Base-by-base conservation (phyloP, 441 rosid genomes). In the Dalechampia spathulata region DNA sequence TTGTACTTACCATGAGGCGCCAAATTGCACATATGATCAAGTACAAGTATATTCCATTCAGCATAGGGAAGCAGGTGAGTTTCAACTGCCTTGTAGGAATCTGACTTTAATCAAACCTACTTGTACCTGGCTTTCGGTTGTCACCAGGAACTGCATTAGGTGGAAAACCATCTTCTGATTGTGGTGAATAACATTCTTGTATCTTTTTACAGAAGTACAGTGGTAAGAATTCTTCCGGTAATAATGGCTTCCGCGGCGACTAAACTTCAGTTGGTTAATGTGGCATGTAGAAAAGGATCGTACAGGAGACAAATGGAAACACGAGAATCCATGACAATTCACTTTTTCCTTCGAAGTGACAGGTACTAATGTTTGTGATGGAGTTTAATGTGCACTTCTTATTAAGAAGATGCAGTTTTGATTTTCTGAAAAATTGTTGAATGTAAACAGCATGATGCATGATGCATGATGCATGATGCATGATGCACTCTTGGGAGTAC, bases 21-120 rank as follows among this genome's bases (percentile, higher is more conserved):
- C 97, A 87, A 52, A 84, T 90, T 46, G 71, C 95, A 12, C 97
- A 90, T 80, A 90, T 90, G 97, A 81, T 90, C 73, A 90, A 90
- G 63, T 84, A 81, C 91, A 87, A 85, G 59, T 90, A 90, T 68
- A 64, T 90, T 49, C 97, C 97, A 21, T 74, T 90, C 69, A 90
- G 53, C 71, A 17, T 83, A 17, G 97, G 97, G 55, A 90, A 90
- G 66, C 96, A 90, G 96, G 96, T 88, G 56, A 71, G 55, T 43
- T 49, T 23, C 6, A 23, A 19, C 26, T 28, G 17, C 30, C 51
- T n/a, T n/a, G n/a, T n/a, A n/a, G n/a, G n/a, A n/a, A n/a, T n/a
- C n/a, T n/a, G n/a, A n/a, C 1, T 22, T 28, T 19, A 20, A 1
- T 40, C 17, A 16, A 5, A 16, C 32, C 7, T 23, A 11, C 12